Conservation (phyloP, 257 asterid species). For the Jacaranda mimosifolia region DNA sequence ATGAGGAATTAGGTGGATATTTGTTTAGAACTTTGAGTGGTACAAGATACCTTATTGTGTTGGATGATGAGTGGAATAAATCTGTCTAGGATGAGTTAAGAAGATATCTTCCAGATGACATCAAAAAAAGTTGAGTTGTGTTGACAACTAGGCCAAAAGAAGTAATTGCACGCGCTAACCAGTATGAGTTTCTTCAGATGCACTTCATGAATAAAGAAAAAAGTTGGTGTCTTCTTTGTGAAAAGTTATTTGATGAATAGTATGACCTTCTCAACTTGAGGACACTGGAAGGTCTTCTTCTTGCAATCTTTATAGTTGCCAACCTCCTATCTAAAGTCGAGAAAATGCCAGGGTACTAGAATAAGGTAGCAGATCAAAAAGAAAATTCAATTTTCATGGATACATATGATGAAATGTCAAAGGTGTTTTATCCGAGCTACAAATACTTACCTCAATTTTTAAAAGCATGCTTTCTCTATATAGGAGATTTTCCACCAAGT, state of each 20-base stretch:
- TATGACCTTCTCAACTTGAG: constrained; percentile 4
- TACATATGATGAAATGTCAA: constrained; percentile 11
- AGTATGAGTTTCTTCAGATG: not conserved
- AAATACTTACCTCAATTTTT: constrained; percentile 27
- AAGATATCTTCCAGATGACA: not conserved
- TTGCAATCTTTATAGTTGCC: constrained; percentile 26
- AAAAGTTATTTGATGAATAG: constrained; percentile 7
- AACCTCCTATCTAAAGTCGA: constrained; percentile 2
- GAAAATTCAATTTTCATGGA: not conserved
- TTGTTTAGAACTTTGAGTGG: not conserved
- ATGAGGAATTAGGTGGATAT: not conserved
- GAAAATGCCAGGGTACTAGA: constrained; percentile 7
- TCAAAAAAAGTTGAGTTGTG: not conserved
- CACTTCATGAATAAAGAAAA: not conserved
- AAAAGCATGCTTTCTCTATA: constrained; percentile 34
- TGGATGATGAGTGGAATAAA: not conserved
- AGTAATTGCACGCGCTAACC: not conserved
- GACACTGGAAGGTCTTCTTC: constrained; percentile 39
- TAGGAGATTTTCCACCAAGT: constrained; percentile 36
- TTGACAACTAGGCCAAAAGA: not conserved
- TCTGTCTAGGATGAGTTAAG: not conserved
- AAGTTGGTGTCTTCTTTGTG: constrained; percentile 29
- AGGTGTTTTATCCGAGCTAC: constrained; percentile 35
- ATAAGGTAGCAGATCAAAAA: not conserved
- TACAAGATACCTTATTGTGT: constrained; percentile 10